Base-by-base conservation (phyloP, 208 protist species). In the Trypanosoma theileri region DNA sequence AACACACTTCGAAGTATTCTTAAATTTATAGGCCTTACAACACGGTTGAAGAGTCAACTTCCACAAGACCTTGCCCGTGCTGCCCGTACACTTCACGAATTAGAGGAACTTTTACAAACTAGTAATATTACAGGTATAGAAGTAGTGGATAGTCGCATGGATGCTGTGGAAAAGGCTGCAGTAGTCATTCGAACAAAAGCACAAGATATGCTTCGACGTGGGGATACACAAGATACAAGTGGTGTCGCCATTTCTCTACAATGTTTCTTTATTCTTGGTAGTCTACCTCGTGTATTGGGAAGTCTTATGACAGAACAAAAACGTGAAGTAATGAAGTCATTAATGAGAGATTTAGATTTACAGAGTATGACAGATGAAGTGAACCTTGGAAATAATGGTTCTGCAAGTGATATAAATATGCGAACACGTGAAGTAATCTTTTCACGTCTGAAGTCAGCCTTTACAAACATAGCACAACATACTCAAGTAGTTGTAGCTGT, bases 281-380 rank as follows among this genome's bases (percentile, higher is more conserved):
- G 63, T 54, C 76, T 91, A 31, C 74, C 79, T 22, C 73, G 80
- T 14, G 80, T 80, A 9, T 59, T 90, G 40, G 62, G 80, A 19
- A 66, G 71, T 62, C 82, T 89, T 50, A 92, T 92, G 84, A 83
- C 77, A 14, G 89, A 94, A 72, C 83, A 78, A 41, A 88, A 89
- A 57, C 81, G 82, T 21, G 86, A 89, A 72, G 84, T 86, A 16
- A 66, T 91, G 58, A 79, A 78, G 55, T 74, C 63, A 24, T 75
- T 92, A 8, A 81, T 88, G 77, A 75, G 77, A 13, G 89, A 91
- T 46, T 70, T 92, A 12, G 83, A 94, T 55, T 40, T 66, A 40
- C 76, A 85, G 65, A 54, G 69, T 40, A 89, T 91, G 40, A 56
- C 65, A 12, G 77, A 81, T 26, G 73, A 82, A 68, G 71, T 85